Evolutionary conservation across 805 yeast species (phyloP).

Genomic region (Candida nitratophila): DNA sequence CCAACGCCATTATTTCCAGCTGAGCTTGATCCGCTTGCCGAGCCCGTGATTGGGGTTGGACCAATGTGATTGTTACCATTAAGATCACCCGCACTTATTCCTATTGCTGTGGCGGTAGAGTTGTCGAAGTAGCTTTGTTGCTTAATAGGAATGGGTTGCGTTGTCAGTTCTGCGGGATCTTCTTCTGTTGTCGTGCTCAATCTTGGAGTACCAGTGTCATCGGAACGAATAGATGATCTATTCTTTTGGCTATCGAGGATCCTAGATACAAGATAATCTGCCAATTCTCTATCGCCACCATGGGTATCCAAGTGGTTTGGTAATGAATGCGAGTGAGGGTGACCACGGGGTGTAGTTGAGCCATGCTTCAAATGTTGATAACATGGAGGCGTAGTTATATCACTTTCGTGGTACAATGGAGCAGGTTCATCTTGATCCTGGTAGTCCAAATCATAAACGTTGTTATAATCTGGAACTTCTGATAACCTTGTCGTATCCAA

Average conservation of each 20-base stretch:
- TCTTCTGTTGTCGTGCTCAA: no score
- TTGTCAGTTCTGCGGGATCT: no score
- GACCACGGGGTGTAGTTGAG: neutral
- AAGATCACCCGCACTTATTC: neutral
- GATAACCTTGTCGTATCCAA: conserved; percentile 4
- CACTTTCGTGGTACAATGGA: conserved; percentile 14
- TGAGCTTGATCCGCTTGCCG: neutral
- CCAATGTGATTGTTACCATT: no score
- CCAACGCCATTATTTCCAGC: neutral
- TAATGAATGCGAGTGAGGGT: neutral
- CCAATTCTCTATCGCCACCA: conserved; percentile 3
- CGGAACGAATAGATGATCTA: neutral
- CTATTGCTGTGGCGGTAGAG: neutral
- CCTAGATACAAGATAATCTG: conserved; percentile 7
- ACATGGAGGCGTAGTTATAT: neutral
- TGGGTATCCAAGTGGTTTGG: neutral
- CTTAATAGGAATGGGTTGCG: no score
- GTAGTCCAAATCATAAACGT: conserved; percentile 22
- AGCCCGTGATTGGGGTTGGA: no score
- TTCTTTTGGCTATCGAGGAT: conserved; percentile 8
- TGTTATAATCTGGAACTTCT: conserved; percentile 20
- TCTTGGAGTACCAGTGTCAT: neutral
- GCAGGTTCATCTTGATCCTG: conserved; percentile 16
- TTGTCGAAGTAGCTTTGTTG: no score
- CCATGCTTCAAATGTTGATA: neutral